Conservation (phyloP, 2,329 filamentous ascomycete genomes). For the Decorospora gaudefroyi region DNA sequence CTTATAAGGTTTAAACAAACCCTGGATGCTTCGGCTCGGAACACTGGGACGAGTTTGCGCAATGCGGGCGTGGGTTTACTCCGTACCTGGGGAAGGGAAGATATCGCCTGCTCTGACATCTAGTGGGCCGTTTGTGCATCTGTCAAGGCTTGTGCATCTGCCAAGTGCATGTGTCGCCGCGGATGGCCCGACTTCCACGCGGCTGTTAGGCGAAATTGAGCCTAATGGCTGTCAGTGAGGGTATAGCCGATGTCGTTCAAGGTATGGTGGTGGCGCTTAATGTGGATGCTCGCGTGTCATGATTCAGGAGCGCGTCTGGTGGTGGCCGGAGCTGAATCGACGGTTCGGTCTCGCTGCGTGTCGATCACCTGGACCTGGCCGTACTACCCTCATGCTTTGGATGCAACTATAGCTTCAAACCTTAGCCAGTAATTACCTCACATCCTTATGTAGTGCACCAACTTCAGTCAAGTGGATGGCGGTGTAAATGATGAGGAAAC, state of each 20-base stretch:
- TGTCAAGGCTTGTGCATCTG: not conserved
- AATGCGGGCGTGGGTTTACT: slow-evolving; percentile 10
- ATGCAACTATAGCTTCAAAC: too few relatives aligned
- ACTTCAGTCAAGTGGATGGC: too few relatives aligned
- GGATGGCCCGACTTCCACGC: slow-evolving; percentile 11
- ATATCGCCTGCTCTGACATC: slow-evolving; percentile 6
- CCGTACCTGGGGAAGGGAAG: slow-evolving; percentile 2
- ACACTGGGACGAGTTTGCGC: slow-evolving; percentile 20
- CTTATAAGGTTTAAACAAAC: slow-evolving; percentile 8
- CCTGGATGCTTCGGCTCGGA: slow-evolving; percentile 13
- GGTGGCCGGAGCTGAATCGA: slow-evolving; percentile 13
- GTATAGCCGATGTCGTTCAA: slow-evolving; percentile 1
- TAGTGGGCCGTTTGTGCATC: not conserved
- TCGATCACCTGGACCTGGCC: slow-evolving; percentile 6
- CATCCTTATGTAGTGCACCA: too few relatives aligned
- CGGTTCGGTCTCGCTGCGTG: slow-evolving; percentile 6
- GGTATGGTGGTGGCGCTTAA: too few relatives aligned
- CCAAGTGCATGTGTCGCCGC: not conserved
- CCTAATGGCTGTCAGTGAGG: too few relatives aligned
- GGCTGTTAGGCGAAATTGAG: not conserved
- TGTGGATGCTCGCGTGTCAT: slow-evolving; percentile 9
- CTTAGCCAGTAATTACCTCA: too few relatives aligned
- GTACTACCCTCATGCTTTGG: not conserved
- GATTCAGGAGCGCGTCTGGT: slow-evolving; percentile 18
- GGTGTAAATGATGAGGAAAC: not conserved